Base-by-base conservation (phyloP, 768 basidiomycete species). In the Terana coerulea region DNA sequence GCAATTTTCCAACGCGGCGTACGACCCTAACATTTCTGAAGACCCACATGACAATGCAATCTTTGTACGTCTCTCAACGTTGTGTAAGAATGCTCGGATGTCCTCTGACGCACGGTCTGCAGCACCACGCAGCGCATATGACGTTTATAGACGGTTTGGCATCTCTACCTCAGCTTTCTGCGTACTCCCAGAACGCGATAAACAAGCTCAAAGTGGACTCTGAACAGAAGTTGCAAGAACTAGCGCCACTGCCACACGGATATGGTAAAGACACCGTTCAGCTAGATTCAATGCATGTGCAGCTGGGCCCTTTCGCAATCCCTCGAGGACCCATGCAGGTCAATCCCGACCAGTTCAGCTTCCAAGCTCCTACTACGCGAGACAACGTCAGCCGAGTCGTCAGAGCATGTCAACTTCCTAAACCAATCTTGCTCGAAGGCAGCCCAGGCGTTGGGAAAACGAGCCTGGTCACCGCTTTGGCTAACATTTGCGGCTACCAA, bases 371-470 rank as follows among this genome's bases (percentile, higher is more conserved):
- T 0, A 98, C 97, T 1, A 91, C 95, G 12, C 77, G 76, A 35
- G 78, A 85, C 53, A 99, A 99, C 66, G 86, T 88, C 17, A 80
- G 89, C 76, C 86, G 95, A 19, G 81, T 98, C 11, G 72, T 91
- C 28, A 80, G 97, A 49, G 97, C 94, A 3, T 90, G 87, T 54
- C 97, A 98, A 66, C 73, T 98, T 3, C 61, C 71, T 2, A 98
- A 98, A 66, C 93, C 97, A 0, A 91, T 99, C 52, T 76, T 99
- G 11, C 76, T 99, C 8, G 97, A 99, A 64, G 97, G 97, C 1
- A 98, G 94, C 67, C 97, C 97, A 10, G 97, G 97, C 0, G 97
- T 98, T 12, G 97, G 97, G 2, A 99, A 99, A 70, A 98, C 97
- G 2, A 97, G 91, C 64, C 77, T 99, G 3, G 74, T 98, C 44